A percentile compares a stretch with the other conserved stretches of the same genome.
Conservation (phyloP, 2,329 filamentous ascomycete genomes). For the Aspergillus aculeatinus region DNA sequence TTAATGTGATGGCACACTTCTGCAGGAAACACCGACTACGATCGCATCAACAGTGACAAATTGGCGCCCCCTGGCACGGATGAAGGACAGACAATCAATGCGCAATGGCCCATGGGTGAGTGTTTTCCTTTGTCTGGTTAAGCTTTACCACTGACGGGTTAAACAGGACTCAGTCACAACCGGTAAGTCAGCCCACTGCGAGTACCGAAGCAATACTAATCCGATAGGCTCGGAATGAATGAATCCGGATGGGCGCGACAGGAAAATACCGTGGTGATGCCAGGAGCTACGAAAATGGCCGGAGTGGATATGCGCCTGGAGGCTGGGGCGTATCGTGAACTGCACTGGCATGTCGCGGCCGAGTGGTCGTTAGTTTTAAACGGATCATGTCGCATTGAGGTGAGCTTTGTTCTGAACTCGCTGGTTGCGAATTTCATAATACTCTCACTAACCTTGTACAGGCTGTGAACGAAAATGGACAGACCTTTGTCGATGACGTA, state of each 20-base stretch:
- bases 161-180: conserved; percentile 46
- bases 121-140: neutral
- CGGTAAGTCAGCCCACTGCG: conserved; percentile 27
- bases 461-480: conserved; percentile 57
- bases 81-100: conserved; percentile 41
- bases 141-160: conserved; percentile 7
- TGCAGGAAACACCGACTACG: conserved; percentile 49
- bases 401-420: conserved; percentile 6
- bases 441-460: conserved; percentile 7
- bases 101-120: conserved; percentile 54
- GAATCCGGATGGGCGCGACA: conserved; percentile 56
- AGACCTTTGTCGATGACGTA: conserved; percentile 74
- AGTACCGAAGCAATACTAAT: neutral
- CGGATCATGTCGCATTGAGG: conserved; percentile 39
- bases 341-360: conserved; percentile 54
- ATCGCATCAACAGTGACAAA: conserved; percentile 56
- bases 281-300: conserved; percentile 52
- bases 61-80: conserved; percentile 57
- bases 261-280: conserved; percentile 54
- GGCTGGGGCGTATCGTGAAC: conserved; percentile 60
- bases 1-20: neutral
- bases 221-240: conserved; percentile 40
- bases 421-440: no score
- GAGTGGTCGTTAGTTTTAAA: conserved; percentile 44
- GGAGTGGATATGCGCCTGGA: conserved; percentile 61